Evolutionary conservation across 305 asterid genomes (phyloP).

Genomic region (Nicotiana rustica): DNA sequence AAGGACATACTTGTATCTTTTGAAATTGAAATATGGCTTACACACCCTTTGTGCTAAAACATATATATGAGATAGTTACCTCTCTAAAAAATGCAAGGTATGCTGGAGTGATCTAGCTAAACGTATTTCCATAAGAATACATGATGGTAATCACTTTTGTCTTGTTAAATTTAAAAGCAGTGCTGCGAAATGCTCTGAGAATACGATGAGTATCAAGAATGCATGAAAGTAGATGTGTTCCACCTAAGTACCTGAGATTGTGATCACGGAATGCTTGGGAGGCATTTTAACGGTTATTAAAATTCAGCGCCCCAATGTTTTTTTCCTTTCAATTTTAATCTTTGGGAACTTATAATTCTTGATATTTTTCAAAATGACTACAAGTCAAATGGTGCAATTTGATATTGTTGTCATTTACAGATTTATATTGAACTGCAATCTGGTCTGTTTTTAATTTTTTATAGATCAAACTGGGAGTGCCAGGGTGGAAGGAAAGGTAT

Average conservation of each 20-base stretch:
- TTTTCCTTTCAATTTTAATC: background rate
- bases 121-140: background rate
- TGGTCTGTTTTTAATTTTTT: constrained; percentile 14
- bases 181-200: background rate
- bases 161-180: background rate
- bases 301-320: background rate
- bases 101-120: background rate
- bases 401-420: background rate
- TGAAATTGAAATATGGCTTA: too few relatives aligned
- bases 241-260: constrained; percentile 17
- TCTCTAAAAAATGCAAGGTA: background rate
- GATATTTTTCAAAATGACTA: background rate
- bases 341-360: constrained; percentile 5
- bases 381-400: background rate
- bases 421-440: background rate
- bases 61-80: too few relatives aligned
- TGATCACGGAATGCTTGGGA: background rate
- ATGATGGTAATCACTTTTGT: background rate
- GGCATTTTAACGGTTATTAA: constrained; percentile 10
- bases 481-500: constrained; percentile 98
- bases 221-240: background rate
- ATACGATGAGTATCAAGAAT: background rate
- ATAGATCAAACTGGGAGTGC: constrained; percentile 81
- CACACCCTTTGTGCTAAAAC: too few relatives aligned
- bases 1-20: too few relatives aligned